These are phyloP conservation scores for Acrocalymma vagum DNA, from an alignment of 2,329 filamentous ascomycete species.

Conservation along the genomic window DNA sequence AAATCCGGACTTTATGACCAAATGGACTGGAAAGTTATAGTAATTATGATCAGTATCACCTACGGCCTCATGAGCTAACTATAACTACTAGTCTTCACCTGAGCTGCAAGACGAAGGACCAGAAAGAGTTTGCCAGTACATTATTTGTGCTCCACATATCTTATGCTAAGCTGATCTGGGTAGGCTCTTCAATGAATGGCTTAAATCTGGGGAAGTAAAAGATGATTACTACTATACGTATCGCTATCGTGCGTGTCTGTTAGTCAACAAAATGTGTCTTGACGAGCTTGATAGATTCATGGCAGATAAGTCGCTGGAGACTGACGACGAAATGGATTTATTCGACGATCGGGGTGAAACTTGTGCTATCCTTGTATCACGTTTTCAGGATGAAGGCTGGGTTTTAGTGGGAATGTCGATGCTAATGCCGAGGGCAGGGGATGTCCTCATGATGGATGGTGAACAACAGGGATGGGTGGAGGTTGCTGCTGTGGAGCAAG, in stretches of 20 bases:
- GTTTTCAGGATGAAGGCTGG: constrained; percentile 7
- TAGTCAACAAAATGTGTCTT: no score
- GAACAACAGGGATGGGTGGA: constrained; percentile 8
- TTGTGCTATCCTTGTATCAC: constrained; percentile 9
- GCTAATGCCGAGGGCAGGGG: constrained; percentile 9
- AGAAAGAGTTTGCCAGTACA: not conserved
- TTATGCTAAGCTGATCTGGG: constrained; percentile 3
- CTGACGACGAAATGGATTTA: constrained; percentile 2
- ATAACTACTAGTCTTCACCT: not conserved
- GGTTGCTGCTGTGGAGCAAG: no score
- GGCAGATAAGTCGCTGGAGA: constrained; percentile 6
- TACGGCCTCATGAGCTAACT: not conserved
- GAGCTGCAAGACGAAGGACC: constrained; percentile 3
- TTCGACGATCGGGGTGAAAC: constrained; percentile 4
- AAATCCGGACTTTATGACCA: constrained; percentile 2
- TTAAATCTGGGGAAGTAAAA: no score
- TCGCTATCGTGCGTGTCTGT: no score
- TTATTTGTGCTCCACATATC: not conserved
- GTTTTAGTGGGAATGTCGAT: constrained; percentile 6
- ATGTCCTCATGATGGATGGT: constrained; percentile 8
- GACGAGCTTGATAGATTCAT: no score
- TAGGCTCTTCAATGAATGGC: no score
- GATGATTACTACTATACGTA: no score
- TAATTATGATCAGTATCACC: no score
- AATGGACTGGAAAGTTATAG: constrained; percentile 13